Percentiles rank a stretch among this genome's conserved stretches.
phyloP scores from a whole-genome alignment of 352 stramenopile species.

The Globisporangium yorkense region DNA sequence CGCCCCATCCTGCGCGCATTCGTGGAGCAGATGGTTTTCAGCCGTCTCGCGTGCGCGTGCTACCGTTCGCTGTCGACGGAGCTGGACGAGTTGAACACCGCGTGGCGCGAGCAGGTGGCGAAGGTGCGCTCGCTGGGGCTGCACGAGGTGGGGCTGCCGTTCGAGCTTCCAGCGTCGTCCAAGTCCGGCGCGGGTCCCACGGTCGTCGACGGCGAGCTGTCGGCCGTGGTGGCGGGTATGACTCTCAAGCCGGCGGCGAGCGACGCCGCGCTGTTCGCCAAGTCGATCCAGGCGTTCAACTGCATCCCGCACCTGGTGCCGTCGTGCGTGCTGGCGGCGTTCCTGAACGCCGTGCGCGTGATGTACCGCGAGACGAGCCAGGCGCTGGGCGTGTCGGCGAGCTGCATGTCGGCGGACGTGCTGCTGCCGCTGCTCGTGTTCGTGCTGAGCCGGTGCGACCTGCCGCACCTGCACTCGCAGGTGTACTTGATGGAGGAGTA shows the following conservation, averaged over 20 bases:
- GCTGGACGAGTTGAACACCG: conserved; percentile 62
- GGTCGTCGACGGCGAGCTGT: conserved; percentile 2
- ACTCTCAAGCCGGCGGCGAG: neutral
- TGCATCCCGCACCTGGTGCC: conserved; percentile 64
- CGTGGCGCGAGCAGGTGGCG: conserved; percentile 47
- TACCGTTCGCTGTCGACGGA: conserved; percentile 47
- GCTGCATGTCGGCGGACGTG: conserved; percentile 71
- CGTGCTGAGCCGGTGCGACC: conserved; percentile 56
- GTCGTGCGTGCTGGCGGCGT: conserved; percentile 50
- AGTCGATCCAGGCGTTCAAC: conserved; percentile 68
- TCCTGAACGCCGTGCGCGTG: conserved; percentile 58
- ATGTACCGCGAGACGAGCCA: conserved; percentile 60
- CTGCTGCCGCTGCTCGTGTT: conserved; percentile 72
- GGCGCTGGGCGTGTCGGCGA: conserved; percentile 32
- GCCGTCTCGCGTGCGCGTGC: conserved; percentile 54
- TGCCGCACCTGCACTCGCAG: conserved; percentile 72
- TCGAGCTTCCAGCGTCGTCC: conserved; percentile 18
- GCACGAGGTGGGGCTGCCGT: conserved; percentile 47
- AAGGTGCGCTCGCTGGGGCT: conserved; percentile 40
- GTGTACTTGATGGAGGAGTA: conserved; percentile 78
- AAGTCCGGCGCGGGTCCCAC: neutral
- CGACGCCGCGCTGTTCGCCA: conserved; percentile 27
- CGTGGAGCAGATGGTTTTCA: conserved; percentile 76
- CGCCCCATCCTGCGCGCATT: conserved; percentile 33
- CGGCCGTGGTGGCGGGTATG: no score